Base-by-base conservation (phyloP, 176 grass and related monocot species). In the Carex kokanica region DNA sequence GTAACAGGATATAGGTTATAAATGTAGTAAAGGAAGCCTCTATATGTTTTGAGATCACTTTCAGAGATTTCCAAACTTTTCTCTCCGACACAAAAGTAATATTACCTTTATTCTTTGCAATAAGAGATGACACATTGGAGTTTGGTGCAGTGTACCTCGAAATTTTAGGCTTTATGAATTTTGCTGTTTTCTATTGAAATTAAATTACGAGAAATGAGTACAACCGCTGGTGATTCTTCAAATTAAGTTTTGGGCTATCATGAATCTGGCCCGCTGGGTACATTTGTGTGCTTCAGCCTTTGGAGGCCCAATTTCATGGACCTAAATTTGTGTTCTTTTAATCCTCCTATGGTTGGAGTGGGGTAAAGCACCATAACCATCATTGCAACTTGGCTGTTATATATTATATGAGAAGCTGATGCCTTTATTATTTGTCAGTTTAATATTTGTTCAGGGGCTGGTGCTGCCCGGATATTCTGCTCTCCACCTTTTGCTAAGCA, bases 1-100 rank as follows among this genome's bases (percentile, higher is more conserved):
- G 89, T 95, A 63, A 91, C 84, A 23, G 93, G 96, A 83, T 85
- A 90, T 74, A 88, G 65, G 80, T 86, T 84, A 85, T 95, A 51
- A 77, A 55, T 17, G 73, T 55, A 8, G 21, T 29, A 18, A 49
- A 17, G 3, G 8, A 55, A 31, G 9, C 21, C 4, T 47, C 23
- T 55, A 17, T 54, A 27, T 54, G 40, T 73, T 75, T 75, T 75
- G 71, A 29, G 12, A 53, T 51, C 54, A 29, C 10, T 53, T 13
- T 75, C 38, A 0, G 10, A 53, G 16, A 75, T 75, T 55, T 16
- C 12, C 49, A 8, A 77, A 55, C 16, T 4, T 55, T 77, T 8
- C 0, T 55, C 0, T 55, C 2, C 16, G 13, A 52, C 45, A 13
- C 25, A 55, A 8, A 55, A 55, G 49, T 55, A 77, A 55, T 53